phyloP scores from a whole-genome alignment of 495 filamentous ascomycete species.

The Tuber indicum region DNA sequence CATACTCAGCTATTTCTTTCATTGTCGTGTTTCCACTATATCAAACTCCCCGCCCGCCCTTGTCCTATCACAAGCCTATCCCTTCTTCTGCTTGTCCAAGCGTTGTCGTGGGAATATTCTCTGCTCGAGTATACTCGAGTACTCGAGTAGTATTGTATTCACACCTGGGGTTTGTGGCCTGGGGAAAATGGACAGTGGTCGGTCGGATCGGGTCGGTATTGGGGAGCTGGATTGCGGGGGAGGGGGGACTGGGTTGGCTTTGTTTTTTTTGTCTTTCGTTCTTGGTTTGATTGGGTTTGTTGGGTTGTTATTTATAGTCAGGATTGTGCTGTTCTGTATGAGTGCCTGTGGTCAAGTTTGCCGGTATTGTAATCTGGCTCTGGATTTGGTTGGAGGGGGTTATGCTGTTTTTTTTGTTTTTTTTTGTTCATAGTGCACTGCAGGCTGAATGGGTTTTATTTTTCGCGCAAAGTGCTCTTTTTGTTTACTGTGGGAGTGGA shows the following conservation, averaged over 20 bases:
- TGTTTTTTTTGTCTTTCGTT: conserved; percentile 15
- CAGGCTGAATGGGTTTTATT: conserved; percentile 6
- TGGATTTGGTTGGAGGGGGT: not conserved
- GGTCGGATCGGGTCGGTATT: conserved; percentile 4
- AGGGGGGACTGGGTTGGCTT: not conserved
- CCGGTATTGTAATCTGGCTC: not conserved
- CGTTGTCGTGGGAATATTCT: not conserved
- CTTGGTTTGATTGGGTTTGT: conserved; percentile 11
- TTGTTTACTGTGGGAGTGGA: too few relatives aligned
- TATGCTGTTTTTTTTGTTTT: conserved; percentile 16
- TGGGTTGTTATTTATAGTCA: conserved; percentile 22
- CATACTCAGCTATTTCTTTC: not conserved
- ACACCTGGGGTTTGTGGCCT: not conserved
- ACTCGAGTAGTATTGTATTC: too few relatives aligned
- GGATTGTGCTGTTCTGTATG: conserved; percentile 10
- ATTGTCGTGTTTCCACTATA: not conserved
- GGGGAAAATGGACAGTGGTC: not conserved
- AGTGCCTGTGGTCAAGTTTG: not conserved
- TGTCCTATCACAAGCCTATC: not conserved
- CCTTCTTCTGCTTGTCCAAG: not conserved
- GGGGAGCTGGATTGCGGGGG: not conserved
- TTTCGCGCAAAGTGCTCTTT: not conserved
- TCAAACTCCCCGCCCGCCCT: not conserved
- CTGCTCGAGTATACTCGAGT: too few relatives aligned
- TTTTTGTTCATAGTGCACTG: conserved; percentile 20